Conservation (phyloP, 192 early-diverging fungal genomes). For the Gigaspora rosea region DNA sequence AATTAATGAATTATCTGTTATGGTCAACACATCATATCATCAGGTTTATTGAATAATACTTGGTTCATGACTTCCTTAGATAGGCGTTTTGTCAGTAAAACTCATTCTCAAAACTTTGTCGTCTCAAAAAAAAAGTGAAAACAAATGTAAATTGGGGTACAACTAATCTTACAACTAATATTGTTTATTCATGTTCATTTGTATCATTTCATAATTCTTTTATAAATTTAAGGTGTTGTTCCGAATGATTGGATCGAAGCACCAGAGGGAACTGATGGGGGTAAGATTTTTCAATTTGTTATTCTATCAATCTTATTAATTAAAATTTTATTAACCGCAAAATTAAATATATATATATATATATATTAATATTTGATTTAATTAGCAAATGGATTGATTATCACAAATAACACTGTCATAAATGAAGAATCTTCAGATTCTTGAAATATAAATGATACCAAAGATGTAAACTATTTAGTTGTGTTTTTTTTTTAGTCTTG, state of each 20-base stretch:
- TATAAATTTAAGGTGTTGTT: constrained; percentile 33
- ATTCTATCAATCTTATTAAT: no score
- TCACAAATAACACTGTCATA: no score
- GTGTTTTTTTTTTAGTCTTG: no score
- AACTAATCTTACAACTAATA: neutral
- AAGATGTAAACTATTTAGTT: no score
- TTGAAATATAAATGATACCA: no score
- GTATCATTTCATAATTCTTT: neutral
- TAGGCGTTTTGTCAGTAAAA: neutral
- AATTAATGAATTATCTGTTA: neutral
- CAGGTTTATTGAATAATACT: neutral
- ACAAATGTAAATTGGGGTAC: neutral
- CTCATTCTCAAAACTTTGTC: neutral
- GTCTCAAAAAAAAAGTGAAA: neutral
- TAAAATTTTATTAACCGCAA: no score
- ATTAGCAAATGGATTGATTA: no score
- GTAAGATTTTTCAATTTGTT: neutral
- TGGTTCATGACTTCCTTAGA: neutral
- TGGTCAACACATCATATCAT: neutral
- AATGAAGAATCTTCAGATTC: no score
- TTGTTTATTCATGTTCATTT: neutral
- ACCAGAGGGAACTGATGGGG: constrained; percentile 36
- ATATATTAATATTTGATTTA: no score
- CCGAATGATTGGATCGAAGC: constrained; percentile 50
- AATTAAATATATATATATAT: no score